Base-by-base conservation (phyloP, 1,139 yeast genomes). In the Geotrichum carabidarum region DNA sequence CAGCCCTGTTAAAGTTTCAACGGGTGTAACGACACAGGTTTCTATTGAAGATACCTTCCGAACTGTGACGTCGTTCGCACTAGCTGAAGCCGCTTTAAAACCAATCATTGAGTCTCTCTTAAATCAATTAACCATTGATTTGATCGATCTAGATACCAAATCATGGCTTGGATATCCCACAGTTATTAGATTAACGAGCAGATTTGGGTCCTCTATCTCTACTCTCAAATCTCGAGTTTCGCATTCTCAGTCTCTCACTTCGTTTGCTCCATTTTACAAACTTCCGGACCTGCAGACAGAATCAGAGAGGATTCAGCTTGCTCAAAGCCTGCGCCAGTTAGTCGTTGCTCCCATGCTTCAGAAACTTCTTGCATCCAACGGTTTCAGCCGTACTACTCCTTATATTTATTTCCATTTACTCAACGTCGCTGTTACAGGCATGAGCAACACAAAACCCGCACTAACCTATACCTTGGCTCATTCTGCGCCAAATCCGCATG, bases 11-110 rank as follows among this genome's bases (percentile, higher is more conserved):
- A 50, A 53, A n/a, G 63, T 61, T 2, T 56, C 65, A 1, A 59
- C 63, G 9, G 57, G 51, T 8, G 55, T 63, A 14, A 73, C 72
- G 3, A 58, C 57, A 2, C 70, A 68, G 44, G 60, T 71, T 14
- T 66, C 73, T 4, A 63, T 70, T 14, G 74, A 71, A 58, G 73
- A 71, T 49, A 62, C 74, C 1, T 70, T 60, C 50, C 45, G 48
- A 22, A 52, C 55, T 30, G 57, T 56, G 36, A 53, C 51, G 4
- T 47, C 57, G 2, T 15, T 52, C 9, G 58, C 51, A 9, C 59
- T 55, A 4, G 61, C 64, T 14, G 52, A 44, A 1, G 44, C 41
- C 8, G 64, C 61, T 12, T 30, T 69, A 27, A 44, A 51, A 17
- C 54, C 58, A 12, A 58, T 68, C 7, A 54, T 59, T 3, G 53